phyloP scores from a whole-genome alignment of 1,284 basidiomycete species.

The Marasmius oreades region DNA sequence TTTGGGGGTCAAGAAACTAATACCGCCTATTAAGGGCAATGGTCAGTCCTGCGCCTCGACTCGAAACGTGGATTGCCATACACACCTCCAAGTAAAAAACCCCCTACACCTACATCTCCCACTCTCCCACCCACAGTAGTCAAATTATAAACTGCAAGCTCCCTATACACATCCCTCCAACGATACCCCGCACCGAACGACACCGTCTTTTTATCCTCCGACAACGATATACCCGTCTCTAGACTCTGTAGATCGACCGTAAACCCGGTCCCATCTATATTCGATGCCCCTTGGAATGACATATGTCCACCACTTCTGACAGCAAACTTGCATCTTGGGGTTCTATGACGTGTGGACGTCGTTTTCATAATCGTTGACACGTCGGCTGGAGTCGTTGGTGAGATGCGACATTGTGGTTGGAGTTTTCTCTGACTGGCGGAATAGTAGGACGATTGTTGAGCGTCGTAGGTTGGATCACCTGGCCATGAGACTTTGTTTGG shows the following conservation, averaged over 20 bases:
- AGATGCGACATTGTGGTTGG: slow-evolving; percentile 14
- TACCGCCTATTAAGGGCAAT: slow-evolving; percentile 15
- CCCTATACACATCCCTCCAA: slow-evolving; percentile 18
- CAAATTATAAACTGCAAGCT: slow-evolving; percentile 12
- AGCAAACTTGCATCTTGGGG: slow-evolving; percentile 16
- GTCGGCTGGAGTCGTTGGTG: slow-evolving; percentile 11
- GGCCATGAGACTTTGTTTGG: slow-evolving; percentile 9
- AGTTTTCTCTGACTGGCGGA: slow-evolving; percentile 13
- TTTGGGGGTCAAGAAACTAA: slow-evolving; percentile 19
- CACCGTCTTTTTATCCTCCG: slow-evolving; percentile 11
- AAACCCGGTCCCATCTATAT: slow-evolving; percentile 16
- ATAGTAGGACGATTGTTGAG: slow-evolving; percentile 15
- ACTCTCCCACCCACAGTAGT: slow-evolving; percentile 32
- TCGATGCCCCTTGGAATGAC: slow-evolving; percentile 16
- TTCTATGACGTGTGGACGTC: slow-evolving; percentile 2
- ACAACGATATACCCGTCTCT: slow-evolving; percentile 7
- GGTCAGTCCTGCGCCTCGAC: neutral
- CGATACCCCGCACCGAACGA: slow-evolving; percentile 15
- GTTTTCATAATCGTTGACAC: slow-evolving; percentile 13
- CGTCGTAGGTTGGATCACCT: neutral
- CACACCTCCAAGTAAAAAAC: slow-evolving; percentile 30
- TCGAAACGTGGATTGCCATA: neutral
- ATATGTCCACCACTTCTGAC: slow-evolving; percentile 19
- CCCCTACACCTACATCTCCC: slow-evolving; percentile 32
- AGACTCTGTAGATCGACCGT: slow-evolving; percentile 17